These are phyloP conservation scores for Phyllosticta capitalensis DNA, from an alignment of 2,329 filamentous ascomycete species.

Conservation along the genomic window DNA sequence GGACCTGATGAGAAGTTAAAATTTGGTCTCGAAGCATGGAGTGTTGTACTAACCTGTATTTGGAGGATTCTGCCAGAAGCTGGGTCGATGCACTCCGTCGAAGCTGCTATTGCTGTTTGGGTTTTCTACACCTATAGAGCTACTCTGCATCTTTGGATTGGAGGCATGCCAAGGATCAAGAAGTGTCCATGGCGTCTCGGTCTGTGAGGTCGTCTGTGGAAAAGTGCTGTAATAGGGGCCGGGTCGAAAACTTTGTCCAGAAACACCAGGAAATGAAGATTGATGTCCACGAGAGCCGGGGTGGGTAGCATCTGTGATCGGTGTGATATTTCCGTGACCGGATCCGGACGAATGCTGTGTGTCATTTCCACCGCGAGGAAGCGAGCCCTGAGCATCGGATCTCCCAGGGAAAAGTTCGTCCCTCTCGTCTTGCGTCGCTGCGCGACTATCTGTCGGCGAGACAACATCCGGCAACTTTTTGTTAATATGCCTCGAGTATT, in stretches of 20 bases:
- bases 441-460: no score
- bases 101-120: background rate
- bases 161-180: background rate
- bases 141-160: background rate
- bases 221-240: background rate
- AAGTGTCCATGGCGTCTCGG: background rate
- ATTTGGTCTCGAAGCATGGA: background rate
- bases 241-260: background rate
- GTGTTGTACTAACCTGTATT: background rate
- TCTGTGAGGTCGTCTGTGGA: background rate
- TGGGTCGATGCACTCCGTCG: background rate
- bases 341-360: background rate
- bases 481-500: background rate
- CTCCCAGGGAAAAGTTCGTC: background rate
- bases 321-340: background rate
- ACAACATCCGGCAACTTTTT: background rate
- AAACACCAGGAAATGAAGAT: background rate
- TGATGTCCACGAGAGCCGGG: background rate
- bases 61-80: background rate
- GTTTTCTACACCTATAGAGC: background rate
- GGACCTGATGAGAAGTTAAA: background rate
- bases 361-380: background rate
- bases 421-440: background rate
- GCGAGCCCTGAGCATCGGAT: background rate
- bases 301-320: background rate